Evolutionary conservation across 2,329 filamentous ascomycete genomes (phyloP).

Genomic region (Penicillium vulpinum): DNA sequence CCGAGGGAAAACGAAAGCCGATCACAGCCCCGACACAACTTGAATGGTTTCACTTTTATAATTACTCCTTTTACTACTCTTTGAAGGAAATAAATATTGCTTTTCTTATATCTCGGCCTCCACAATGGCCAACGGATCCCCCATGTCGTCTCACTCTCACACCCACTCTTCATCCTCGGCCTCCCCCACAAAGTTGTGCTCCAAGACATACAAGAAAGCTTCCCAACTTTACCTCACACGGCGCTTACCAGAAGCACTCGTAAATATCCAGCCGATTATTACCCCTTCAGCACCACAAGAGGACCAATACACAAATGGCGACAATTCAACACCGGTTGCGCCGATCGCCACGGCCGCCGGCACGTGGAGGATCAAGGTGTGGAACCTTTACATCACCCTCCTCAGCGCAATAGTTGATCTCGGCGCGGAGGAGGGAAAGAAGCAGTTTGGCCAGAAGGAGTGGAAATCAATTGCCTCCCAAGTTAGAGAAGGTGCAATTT

Average conservation of each 20-base stretch:
- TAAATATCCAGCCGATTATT: slow-evolving; percentile 80
- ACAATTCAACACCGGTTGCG: slow-evolving; percentile 56
- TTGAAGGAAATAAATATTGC: background rate
- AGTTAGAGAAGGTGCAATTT: slow-evolving; percentile 86
- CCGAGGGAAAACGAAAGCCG: slow-evolving; percentile 38
- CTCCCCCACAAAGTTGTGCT: slow-evolving; percentile 63
- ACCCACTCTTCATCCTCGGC: slow-evolving; percentile 69
- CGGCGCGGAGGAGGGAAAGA: slow-evolving; percentile 85
- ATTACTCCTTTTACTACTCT: background rate
- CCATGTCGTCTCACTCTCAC: slow-evolving; percentile 50
- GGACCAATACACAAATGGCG: slow-evolving; percentile 45
- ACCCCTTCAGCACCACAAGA: slow-evolving; percentile 52
- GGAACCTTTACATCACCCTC: slow-evolving; percentile 94
- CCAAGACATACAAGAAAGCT: slow-evolving; percentile 90
- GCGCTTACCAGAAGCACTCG: slow-evolving; percentile 83
- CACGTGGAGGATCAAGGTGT: slow-evolving; percentile 87
- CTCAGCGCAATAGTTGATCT: slow-evolving; percentile 89
- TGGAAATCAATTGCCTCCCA: slow-evolving; percentile 81
- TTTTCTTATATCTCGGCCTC: background rate
- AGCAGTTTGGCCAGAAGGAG: slow-evolving; percentile 77
- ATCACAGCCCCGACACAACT: slow-evolving; percentile 14
- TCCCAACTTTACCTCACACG: slow-evolving; percentile 94
- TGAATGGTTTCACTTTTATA: background rate
- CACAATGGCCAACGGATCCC: slow-evolving; percentile 33
- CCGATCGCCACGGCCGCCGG: slow-evolving; percentile 78